phyloP scores from a whole-genome alignment of 306 rosid genomes.

The Quercus mongolica region DNA sequence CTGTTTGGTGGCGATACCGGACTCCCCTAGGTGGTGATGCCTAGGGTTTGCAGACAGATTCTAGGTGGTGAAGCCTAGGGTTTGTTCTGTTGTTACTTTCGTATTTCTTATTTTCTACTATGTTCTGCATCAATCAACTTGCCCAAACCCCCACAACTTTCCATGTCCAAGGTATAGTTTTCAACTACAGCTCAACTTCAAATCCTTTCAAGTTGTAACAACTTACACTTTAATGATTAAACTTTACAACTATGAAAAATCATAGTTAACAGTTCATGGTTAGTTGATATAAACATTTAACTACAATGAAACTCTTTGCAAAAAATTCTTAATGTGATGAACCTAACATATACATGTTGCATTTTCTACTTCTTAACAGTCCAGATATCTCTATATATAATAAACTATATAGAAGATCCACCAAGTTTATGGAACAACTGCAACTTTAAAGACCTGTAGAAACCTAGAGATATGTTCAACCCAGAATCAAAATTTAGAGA shows the following conservation, averaged over 20 bases:
- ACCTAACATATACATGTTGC: not conserved
- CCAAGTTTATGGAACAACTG: not conserved
- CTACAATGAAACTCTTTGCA: not conserved
- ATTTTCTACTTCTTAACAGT: not conserved
- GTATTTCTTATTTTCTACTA: no score
- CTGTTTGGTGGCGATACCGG: no score
- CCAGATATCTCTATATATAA: not conserved
- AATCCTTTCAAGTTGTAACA: not conserved
- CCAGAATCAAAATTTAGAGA: no score
- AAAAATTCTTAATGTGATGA: not conserved
- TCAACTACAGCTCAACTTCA: not conserved
- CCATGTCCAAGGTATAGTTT: not conserved
- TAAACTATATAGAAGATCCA: no score
- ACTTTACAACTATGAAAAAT: not conserved
- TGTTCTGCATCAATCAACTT: no score
- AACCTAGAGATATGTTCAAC: not conserved
- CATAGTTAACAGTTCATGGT: not conserved
- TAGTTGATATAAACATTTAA: not conserved
- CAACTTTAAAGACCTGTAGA: not conserved
- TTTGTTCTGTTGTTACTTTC: no score
- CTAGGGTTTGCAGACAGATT: no score
- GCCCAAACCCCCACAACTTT: not conserved
- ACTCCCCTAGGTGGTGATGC: no score
- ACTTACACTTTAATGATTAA: not conserved
- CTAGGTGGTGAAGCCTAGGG: no score